These are phyloP conservation scores for Picea mariana DNA, from an alignment of 83 land plant species.

Conservation along the genomic window DNA sequence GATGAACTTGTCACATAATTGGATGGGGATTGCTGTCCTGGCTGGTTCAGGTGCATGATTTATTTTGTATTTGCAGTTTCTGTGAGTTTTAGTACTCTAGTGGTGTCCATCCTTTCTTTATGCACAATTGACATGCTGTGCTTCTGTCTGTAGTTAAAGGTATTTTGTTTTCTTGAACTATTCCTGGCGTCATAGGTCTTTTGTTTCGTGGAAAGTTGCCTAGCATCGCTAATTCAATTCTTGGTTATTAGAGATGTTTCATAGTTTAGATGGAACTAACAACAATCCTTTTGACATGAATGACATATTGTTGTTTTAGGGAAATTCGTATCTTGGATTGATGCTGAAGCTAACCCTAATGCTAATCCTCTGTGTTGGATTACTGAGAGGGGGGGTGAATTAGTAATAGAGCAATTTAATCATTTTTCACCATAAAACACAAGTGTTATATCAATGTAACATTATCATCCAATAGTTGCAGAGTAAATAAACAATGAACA, in stretches of 20 bases:
- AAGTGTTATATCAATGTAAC: too few species aligned
- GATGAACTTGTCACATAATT: not conserved
- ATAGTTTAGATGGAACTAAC: not conserved
- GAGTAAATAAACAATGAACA: too few species aligned
- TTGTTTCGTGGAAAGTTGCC: too few species aligned
- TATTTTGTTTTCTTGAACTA: not conserved
- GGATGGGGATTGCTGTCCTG: not conserved
- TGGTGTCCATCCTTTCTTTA: not conserved
- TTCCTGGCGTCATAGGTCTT: too few species aligned
- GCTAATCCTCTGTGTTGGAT: not conserved
- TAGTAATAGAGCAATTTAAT: too few species aligned
- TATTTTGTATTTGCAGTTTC: conserved; percentile 5
- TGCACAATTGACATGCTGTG: not conserved
- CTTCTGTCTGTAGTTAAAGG: not conserved
- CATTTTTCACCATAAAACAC: too few species aligned
- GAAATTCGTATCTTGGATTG: not conserved
- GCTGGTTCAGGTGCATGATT: not conserved
- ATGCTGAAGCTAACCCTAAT: not conserved
- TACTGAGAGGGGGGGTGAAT: too few species aligned
- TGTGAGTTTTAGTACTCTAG: not conserved
- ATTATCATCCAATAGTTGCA: too few species aligned
- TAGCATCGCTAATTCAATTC: not conserved
- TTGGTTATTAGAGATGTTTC: not conserved
- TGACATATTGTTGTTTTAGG: not conserved
- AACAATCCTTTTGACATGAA: not conserved